These are phyloP conservation scores for Didymella keratinophila DNA, from an alignment of 2,329 filamentous ascomycete species.

Conservation along the genomic window DNA sequence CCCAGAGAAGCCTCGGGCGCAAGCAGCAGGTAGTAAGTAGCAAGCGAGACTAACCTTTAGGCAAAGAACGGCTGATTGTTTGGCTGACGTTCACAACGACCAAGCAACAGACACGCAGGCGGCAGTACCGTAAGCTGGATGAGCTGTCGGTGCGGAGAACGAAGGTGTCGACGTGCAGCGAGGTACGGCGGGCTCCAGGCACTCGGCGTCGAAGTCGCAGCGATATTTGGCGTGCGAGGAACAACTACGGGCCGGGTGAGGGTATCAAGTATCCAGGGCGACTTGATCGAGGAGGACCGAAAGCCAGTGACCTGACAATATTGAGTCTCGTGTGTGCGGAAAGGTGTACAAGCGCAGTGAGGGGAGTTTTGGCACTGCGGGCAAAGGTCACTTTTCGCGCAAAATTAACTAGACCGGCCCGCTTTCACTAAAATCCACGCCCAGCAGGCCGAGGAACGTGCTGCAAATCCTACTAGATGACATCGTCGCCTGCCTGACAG, in stretches of 20 bases:
- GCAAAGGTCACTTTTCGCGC: constrained; percentile 18
- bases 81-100: constrained; percentile 15
- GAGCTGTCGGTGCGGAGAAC: constrained; percentile 22
- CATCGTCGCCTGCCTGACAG: constrained; percentile 15
- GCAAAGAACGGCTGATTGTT: constrained; percentile 24
- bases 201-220: constrained; percentile 31
- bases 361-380: constrained; percentile 21
- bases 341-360: constrained; percentile 34
- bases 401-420: constrained; percentile 18
- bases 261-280: constrained; percentile 35
- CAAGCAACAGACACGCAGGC: constrained; percentile 20
- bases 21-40: constrained; percentile 23
- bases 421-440: constrained; percentile 22
- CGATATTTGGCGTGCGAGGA: constrained; percentile 28
- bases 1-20: constrained; percentile 24
- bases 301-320: constrained; percentile 38
- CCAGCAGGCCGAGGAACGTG: constrained; percentile 29
- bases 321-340: constrained; percentile 47
- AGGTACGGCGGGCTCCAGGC: constrained; percentile 40
- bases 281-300: constrained; percentile 38
- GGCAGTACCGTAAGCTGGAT: constrained; percentile 17
- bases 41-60: constrained; percentile 40
- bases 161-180: constrained; percentile 26
- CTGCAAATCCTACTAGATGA: constrained; percentile 23
- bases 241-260: constrained; percentile 35